These are phyloP conservation scores for Ocimum tenuiflorum DNA, from an alignment of 257 asterid species.

Conservation along the genomic window DNA sequence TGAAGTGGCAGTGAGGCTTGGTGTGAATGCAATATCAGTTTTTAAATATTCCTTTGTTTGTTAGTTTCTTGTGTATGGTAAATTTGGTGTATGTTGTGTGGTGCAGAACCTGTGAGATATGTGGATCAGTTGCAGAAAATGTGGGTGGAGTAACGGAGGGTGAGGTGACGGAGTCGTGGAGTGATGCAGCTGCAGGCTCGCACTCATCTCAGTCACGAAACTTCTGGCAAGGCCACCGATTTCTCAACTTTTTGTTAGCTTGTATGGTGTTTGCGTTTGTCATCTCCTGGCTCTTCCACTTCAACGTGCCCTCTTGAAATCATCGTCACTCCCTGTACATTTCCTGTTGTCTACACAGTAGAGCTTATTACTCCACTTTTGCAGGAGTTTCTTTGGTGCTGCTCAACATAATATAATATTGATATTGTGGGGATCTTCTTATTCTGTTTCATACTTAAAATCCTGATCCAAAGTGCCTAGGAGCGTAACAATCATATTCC, in stretches of 20 bases:
- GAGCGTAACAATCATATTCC: no score
- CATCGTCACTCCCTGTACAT: no score
- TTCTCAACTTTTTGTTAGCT: slow-evolving; percentile 65
- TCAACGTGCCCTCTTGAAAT: slow-evolving; percentile 46
- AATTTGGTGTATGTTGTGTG: background rate
- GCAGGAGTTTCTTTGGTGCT: background rate
- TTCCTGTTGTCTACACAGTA: no score
- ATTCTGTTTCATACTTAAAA: no score
- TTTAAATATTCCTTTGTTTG: no score
- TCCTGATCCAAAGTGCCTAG: no score
- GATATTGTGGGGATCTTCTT: no score
- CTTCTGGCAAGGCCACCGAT: slow-evolving; percentile 67
- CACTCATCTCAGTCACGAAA: slow-evolving; percentile 29
- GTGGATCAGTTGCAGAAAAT: slow-evolving; percentile 60
- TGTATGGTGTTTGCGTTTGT: slow-evolving; percentile 79
- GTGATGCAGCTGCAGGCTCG: slow-evolving; percentile 24
- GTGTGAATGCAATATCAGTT: no score
- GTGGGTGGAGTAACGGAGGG: slow-evolving; percentile 36
- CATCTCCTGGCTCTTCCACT: slow-evolving; percentile 78
- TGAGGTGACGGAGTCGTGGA: slow-evolving; percentile 34
- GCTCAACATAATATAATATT: no score
- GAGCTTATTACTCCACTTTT: background rate
- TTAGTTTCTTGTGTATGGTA: no score
- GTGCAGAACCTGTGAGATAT: slow-evolving; percentile 72
- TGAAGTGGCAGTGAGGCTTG: no score